Conservation (phyloP, 306 rosid genomes). For the Citrullus colocynthis region DNA sequence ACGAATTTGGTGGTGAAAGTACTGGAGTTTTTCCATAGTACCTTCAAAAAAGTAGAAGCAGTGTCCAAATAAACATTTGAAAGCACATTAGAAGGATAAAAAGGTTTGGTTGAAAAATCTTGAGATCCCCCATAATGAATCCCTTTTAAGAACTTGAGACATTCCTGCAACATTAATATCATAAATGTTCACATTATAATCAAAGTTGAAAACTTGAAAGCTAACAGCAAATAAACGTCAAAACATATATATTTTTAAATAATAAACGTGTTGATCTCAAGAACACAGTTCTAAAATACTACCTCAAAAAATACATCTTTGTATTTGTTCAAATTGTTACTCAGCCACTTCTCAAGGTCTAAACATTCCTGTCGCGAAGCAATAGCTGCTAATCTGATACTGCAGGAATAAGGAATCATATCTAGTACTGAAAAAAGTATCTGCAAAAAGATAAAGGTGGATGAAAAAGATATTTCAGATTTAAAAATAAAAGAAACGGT, state of each 20-base stretch:
- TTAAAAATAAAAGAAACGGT: not conserved
- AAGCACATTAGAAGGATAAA: conserved; percentile 55
- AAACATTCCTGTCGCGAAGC: conserved; percentile 71
- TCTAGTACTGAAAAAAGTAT: conserved; percentile 58
- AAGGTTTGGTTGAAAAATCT: conserved; percentile 51
- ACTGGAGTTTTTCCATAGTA: conserved; percentile 4
- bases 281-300: not conserved
- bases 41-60: conserved; percentile 61
- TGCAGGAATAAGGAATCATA: conserved; percentile 49
- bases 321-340: conserved; percentile 39
- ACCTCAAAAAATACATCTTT: conserved; percentile 86
- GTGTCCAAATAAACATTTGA: conserved; percentile 48
- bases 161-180: conserved; percentile 49
- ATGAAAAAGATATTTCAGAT: not conserved
- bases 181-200: not conserved
- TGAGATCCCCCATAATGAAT: conserved; percentile 61
- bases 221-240: not conserved
- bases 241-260: not conserved
- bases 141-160: conserved; percentile 74
- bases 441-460: conserved; percentile 30
- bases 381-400: conserved; percentile 77
- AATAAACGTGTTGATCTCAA: not conserved
- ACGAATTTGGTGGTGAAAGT: not conserved
- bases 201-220: not conserved
- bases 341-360: conserved; percentile 92